Evolutionary conservation across 2,329 filamentous ascomycete genomes (phyloP).

Genomic region (Aureobasidium sp.): DNA sequence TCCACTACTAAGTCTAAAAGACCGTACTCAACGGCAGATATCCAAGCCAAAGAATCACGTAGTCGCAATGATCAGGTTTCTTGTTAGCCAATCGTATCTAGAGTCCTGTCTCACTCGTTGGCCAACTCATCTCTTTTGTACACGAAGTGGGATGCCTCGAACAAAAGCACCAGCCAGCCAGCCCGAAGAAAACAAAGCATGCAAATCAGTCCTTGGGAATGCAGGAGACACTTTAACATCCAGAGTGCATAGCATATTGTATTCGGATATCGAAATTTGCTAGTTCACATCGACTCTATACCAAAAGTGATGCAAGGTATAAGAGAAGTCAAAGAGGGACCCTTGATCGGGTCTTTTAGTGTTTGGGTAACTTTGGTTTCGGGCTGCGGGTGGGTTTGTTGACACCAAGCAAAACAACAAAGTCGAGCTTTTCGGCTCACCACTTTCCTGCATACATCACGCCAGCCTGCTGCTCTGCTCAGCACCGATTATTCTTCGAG

Average conservation of each 20-base stretch:
- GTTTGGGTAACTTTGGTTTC: conserved; percentile 10
- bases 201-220: not conserved
- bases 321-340: not conserved
- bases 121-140: not conserved
- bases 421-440: conserved; percentile 10
- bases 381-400: conserved; percentile 14
- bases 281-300: not conserved
- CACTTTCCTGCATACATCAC: conserved; percentile 9
- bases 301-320: not conserved
- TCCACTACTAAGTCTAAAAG: not conserved
- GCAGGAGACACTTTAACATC: not conserved
- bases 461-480: conserved; percentile 2
- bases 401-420: conserved; percentile 13
- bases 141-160: not conserved
- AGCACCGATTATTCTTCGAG: conserved; percentile 9
- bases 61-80: not conserved
- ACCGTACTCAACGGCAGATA: not conserved
- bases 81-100: not conserved
- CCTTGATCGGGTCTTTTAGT: not conserved
- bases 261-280: not conserved
- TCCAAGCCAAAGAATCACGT: not conserved
- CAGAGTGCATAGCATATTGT: not conserved
- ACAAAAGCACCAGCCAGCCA: not conserved
- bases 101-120: not conserved
- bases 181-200: not conserved